Evolutionary conservation across 352 stramenopile species (phyloP).

Genomic region (Elongisporangium senticosum): DNA sequence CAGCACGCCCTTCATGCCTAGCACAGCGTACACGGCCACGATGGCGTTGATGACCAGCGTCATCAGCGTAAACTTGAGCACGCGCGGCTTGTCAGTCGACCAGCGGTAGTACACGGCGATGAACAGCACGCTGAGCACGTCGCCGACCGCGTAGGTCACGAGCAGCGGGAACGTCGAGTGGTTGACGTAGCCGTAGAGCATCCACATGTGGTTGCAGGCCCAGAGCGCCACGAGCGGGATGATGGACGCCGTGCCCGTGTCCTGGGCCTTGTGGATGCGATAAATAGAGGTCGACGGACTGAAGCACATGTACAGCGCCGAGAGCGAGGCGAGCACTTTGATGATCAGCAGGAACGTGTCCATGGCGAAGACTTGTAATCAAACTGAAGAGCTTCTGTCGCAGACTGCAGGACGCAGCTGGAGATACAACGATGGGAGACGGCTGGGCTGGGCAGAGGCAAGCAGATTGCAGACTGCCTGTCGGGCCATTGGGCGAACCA

Average conservation of each 20-base stretch:
- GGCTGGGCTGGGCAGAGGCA: neutral
- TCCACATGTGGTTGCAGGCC: slow-evolving; percentile 69
- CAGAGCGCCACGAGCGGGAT: slow-evolving; percentile 62
- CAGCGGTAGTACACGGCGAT: slow-evolving; percentile 42
- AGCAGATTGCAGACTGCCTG: neutral
- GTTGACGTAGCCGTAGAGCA: slow-evolving; percentile 56
- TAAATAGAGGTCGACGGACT: slow-evolving; percentile 47
- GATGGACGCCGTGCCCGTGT: slow-evolving; percentile 35
- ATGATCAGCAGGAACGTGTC: slow-evolving; percentile 17
- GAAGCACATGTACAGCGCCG: slow-evolving; percentile 67
- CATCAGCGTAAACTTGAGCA: slow-evolving; percentile 24
- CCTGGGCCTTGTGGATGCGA: slow-evolving; percentile 41
- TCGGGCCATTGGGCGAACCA: neutral
- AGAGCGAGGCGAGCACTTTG: slow-evolving; percentile 56
- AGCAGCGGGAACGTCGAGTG: slow-evolving; percentile 40
- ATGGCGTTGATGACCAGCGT: slow-evolving; percentile 35
- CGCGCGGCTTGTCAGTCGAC: slow-evolving; percentile 23
- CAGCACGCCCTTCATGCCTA: slow-evolving; percentile 24
- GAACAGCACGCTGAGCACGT: slow-evolving; percentile 39
- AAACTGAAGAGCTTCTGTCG: neutral
- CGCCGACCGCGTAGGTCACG: slow-evolving; percentile 43
- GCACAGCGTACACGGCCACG: slow-evolving; percentile 42
- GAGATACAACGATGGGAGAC: neutral
- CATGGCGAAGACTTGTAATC: neutral
- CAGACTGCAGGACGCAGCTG: neutral